Base-by-base conservation (phyloP, 164 flowering plant genomes). In the Protea cynaroides region DNA sequence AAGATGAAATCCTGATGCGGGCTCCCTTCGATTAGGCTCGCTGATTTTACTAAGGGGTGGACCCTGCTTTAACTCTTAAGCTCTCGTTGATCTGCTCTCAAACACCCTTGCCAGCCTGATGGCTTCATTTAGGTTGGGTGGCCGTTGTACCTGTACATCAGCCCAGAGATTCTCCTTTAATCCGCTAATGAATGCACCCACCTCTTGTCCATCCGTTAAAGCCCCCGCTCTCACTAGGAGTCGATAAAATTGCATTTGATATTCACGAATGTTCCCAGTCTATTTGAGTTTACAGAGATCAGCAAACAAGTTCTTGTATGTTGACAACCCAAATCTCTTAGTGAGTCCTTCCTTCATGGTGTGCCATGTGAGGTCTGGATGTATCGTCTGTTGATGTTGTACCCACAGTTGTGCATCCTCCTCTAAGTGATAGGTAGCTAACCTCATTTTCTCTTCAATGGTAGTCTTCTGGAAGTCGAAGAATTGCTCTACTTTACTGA, bases 401-500 rank as follows among this genome's bases (percentile, higher is more conserved):
- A 7, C 55, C 71, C 65, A 68, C 7, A 61, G 22, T 9, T 61
- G 65, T 7, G 65, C 65, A 14, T 54, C 61, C 1, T n/a, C 65
- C 14, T 68, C 65, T 1, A 61, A 15, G 9, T 68, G 19, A 17
- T 34, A 61, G 3, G 65, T 22, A 0, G 60, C 61, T 0, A 62
- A 1, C 0, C 11, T 1, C 2, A 55, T 58, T 10, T 36, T 11
- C 7, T 61, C 56, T 22, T 17, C 24, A 1, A 23, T 24, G 0
- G 56, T 52, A 1, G 25, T 60, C 3, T 25, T 8, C 4, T 67
- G 59, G 8, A 52, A 25, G 4, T 34, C 23, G 19, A 67, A 67
- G 25, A 37, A 60, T n/a, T 67, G 59, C 18, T 67, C 65, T 0
- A 21, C 70, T 13, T 36, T 8, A 14, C 65, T 51, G n/a, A n/a